Conservation (phyloP, 2,329 filamentous ascomycete genomes). For the Rosellinia necatrix region DNA sequence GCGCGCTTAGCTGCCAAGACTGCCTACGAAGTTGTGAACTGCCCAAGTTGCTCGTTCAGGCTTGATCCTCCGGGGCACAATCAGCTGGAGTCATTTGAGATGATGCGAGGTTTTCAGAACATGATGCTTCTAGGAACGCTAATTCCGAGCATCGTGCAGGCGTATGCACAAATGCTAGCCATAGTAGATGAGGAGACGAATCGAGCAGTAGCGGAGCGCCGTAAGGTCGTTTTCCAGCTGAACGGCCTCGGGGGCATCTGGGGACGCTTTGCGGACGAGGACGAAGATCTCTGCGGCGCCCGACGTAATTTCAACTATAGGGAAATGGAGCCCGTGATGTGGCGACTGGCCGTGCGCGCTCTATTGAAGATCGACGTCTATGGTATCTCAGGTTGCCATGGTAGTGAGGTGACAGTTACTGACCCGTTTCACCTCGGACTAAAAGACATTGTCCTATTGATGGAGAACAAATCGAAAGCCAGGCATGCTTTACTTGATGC, state of each 20-base stretch:
- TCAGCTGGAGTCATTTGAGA: conserved; percentile 37
- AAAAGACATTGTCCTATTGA: conserved; percentile 56
- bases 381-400: conserved; percentile 45
- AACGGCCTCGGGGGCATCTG: conserved; percentile 55
- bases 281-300: conserved; percentile 33
- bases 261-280: conserved; percentile 35
- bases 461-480: conserved; percentile 55
- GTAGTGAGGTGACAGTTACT: conserved; percentile 18
- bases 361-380: conserved; percentile 63
- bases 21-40: conserved; percentile 58
- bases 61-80: conserved; percentile 37
- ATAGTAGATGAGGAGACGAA: conserved; percentile 59
- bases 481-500: conserved; percentile 57
- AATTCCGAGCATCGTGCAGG: conserved; percentile 61
- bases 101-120: conserved; percentile 60
- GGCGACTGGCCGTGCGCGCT: conserved; percentile 58
- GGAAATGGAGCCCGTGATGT: conserved; percentile 56
- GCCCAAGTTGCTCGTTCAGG: conserved; percentile 52
- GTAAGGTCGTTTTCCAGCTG: conserved; percentile 52
- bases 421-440: conserved; percentile 52
- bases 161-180: conserved; percentile 59
- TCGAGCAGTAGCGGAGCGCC: conserved; percentile 48
- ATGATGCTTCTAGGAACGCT: conserved; percentile 63
- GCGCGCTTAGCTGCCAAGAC: conserved; percentile 53
- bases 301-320: conserved; percentile 46